Evolutionary conservation across 2,329 filamentous ascomycete genomes (phyloP).

Genomic region (Leptodontidium sp.): DNA sequence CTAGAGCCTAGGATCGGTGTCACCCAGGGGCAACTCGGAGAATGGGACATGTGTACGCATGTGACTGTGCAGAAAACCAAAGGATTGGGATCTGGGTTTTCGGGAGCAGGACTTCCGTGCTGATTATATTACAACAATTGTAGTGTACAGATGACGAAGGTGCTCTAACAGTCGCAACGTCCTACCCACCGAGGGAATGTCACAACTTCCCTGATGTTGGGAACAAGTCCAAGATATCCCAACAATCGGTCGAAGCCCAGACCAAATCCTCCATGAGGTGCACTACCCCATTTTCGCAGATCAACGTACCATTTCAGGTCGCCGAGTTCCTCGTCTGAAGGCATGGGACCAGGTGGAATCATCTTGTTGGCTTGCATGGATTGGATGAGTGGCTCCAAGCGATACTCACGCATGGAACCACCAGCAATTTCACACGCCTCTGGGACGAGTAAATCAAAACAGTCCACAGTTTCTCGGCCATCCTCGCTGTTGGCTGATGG

Average conservation of each 20-base stretch:
- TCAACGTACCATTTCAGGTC: conserved; percentile 75
- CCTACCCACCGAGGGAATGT: conserved; percentile 68
- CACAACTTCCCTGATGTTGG: conserved; percentile 73
- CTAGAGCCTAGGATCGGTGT: not conserved
- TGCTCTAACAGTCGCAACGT: conserved; percentile 49
- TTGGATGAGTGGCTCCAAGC: conserved; percentile 61
- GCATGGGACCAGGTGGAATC: conserved; percentile 42
- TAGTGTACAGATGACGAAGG: conserved; percentile 20
- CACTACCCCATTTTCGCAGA: conserved; percentile 72
- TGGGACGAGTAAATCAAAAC: conserved; percentile 76
- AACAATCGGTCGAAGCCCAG: conserved; percentile 75
- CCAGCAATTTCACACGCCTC: conserved; percentile 74
- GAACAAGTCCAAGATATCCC: conserved; percentile 70
- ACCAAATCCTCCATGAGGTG: conserved; percentile 77
- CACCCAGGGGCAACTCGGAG: not conserved
- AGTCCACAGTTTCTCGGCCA: conserved; percentile 63
- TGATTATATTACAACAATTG: conserved; percentile 24
- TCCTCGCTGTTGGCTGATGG: conserved; percentile 52
- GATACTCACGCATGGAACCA: conserved; percentile 75
- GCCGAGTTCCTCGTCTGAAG: conserved; percentile 50
- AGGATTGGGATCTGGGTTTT: not conserved
- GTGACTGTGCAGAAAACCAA: conserved; percentile 9
- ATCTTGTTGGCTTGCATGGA: conserved; percentile 68
- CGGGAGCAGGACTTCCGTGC: conserved; percentile 19
- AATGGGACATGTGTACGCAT: conserved; percentile 18